Evolutionary conservation across 352 stramenopile species (phyloP), one percentile per base, ranked within the genome.

Genomic region (Globisporangium paddicum): DNA sequence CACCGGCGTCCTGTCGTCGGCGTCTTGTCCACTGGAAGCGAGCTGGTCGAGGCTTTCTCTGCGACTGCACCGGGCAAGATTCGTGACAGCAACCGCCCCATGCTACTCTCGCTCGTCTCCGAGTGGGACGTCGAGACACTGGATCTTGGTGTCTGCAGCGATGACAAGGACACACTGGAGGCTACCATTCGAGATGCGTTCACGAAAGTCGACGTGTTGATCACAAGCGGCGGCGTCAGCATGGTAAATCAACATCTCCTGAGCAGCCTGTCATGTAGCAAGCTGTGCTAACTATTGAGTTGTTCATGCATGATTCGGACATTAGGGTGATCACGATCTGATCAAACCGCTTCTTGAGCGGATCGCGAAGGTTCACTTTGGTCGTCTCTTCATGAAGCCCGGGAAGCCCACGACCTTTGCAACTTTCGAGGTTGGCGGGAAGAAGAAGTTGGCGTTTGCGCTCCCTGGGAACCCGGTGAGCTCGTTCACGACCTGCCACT

Each of bases 361-460:
- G 58, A 80, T 89, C 46, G 92, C 78, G 35, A 90, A 66, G 7
- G 69, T 99, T 8, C 94, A 99, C 65, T 98, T 99, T 79, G 95
- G 94, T 16, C 77, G 95, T 18, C 76, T 99, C 47, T 76, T 96
- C 47, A 99, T 99, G 96, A 99, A 99, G 63, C 96, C 96, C 16
- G 97, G 97, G 6, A 99, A 99, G 65, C 96, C 96, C 0, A 98
- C 94, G 0, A 99, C 96, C 2, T 98, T 99, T 67, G 93, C 97
- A 0, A 98, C 96, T 0, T 60, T 98, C 9, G 64, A 73, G 1
- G 56, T 82, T 16, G 44, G 77, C 8, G 64, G 71, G 35, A 66
- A 71, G 46, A 77, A 70, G 44, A 93, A 90, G 56, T 65, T 98
- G 2, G 77, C 97, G 18, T 99, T 99, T 79, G 95, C 85, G 8